A percentile compares a stretch with the other conserved stretches of the same genome.
Conservation (phyloP, 495 filamentous ascomycete genomes). For the Hypomontagnella monticulosa region DNA sequence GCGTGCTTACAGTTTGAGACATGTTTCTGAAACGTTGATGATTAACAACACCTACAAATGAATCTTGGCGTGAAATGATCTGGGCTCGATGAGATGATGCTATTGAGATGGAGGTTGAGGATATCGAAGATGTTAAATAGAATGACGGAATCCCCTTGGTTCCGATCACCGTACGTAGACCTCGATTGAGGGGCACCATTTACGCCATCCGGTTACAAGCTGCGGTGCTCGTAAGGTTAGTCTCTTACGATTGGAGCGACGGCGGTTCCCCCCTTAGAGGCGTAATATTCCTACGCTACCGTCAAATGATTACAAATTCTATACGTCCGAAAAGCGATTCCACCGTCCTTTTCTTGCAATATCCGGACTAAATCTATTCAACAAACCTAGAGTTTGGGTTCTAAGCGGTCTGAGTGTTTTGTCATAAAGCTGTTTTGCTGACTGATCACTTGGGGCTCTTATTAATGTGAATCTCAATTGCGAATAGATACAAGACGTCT, state of each 20-base stretch:
- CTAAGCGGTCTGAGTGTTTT: constrained; percentile 1
- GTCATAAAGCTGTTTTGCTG: constrained; percentile 2
- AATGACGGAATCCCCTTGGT: constrained; percentile 1
- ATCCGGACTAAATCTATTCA: background rate
- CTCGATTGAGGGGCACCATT: constrained; percentile 14
- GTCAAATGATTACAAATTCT: constrained; percentile 11
- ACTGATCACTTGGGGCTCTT: background rate
- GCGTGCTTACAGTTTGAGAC: constrained; percentile 28
- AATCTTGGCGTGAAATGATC: background rate
- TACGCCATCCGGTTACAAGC: constrained; percentile 18
- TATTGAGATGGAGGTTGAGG: background rate
- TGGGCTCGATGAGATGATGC: background rate
- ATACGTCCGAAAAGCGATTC: background rate
- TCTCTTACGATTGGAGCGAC: constrained; percentile 19
- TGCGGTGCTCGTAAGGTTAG: constrained; percentile 8
- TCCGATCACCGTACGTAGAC: constrained; percentile 11
- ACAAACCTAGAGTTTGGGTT: constrained; percentile 9
- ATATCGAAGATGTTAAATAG: constrained; percentile 10
- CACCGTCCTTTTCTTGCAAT: background rate
- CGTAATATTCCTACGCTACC: background rate
- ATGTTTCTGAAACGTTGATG: constrained; percentile 17
- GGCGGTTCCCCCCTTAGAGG: background rate
- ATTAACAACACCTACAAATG: background rate
- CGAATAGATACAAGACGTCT: background rate
- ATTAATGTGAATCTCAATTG: constrained; percentile 2